A percentile compares a stretch with the other conserved stretches of the same genome.
These are phyloP conservation scores for Keqinozyma sinolaborantium DNA, from an alignment of 1,139 yeast species.

Conservation along the genomic window DNA sequence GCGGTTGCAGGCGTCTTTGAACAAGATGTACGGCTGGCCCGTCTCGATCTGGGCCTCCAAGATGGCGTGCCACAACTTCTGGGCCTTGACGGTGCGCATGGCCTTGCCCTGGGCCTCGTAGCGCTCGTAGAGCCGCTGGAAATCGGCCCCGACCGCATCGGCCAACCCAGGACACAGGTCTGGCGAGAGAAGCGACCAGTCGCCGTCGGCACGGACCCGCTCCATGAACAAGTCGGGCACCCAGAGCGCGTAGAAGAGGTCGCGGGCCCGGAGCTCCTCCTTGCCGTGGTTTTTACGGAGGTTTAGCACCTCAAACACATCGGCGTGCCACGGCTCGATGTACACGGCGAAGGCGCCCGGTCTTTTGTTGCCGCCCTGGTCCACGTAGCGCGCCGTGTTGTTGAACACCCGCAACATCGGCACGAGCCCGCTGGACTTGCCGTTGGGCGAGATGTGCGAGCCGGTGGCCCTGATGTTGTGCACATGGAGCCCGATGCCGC, in stretches of 20 bases:
- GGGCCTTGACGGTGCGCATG: slow-evolving; percentile 41
- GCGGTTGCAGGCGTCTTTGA: slow-evolving; percentile 53
- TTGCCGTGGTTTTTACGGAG: slow-evolving; percentile 55
- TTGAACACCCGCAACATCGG: slow-evolving; percentile 61
- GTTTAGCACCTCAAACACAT: slow-evolving; percentile 49
- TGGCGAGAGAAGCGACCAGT: slow-evolving; percentile 58
- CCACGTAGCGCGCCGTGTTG: slow-evolving; percentile 58
- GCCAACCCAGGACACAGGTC: slow-evolving; percentile 49
- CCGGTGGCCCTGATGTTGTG: slow-evolving; percentile 53
- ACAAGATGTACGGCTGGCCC: slow-evolving; percentile 57
- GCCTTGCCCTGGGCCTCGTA: slow-evolving; percentile 45
- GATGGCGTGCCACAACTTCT: slow-evolving; percentile 51
- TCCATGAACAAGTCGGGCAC: slow-evolving; percentile 58
- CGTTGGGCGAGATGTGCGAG: slow-evolving; percentile 50
- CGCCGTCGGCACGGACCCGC: slow-evolving; percentile 43
- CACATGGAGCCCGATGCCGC: slow-evolving; percentile 57
- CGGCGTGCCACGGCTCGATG: slow-evolving; percentile 62
- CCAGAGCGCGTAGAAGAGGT: slow-evolving; percentile 58
- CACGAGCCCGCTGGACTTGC: slow-evolving; percentile 52
- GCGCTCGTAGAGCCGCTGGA: slow-evolving; percentile 37
- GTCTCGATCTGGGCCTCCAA: slow-evolving; percentile 57
- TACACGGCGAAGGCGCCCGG: slow-evolving; percentile 65
- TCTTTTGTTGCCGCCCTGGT: slow-evolving; percentile 61
- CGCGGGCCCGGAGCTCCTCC: slow-evolving; percentile 55
- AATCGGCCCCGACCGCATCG: slow-evolving; percentile 49